A percentile compares a stretch with the other conserved stretches of the same genome.
These are phyloP conservation scores for Styphnolobium japonicum DNA, from an alignment of 306 rosid species.

Conservation along the genomic window DNA sequence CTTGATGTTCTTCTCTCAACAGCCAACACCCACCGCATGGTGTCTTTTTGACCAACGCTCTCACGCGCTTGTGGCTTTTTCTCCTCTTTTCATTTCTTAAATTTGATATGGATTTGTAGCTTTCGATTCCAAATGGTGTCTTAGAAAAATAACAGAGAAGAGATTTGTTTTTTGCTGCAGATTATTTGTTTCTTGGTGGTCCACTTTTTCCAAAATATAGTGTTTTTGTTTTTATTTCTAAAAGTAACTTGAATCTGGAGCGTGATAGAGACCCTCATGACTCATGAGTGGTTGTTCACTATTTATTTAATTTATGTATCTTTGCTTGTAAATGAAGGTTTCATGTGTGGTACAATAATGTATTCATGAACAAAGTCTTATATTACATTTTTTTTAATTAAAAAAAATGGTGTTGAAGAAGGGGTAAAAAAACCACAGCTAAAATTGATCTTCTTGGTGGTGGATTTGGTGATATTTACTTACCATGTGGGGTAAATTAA, in stretches of 20 bases:
- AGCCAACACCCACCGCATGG: not conserved
- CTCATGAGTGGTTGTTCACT: not conserved
- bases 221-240: not conserved
- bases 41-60: not conserved
- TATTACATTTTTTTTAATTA: not conserved
- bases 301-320: not conserved
- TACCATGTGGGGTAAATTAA: not conserved
- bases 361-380: not conserved
- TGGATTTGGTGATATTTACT: not conserved
- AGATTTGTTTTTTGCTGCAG: not conserved
- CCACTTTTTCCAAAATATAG: not conserved
- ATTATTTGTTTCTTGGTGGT: not conserved
- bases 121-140: not conserved
- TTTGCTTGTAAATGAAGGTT: not conserved
- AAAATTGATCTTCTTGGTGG: not conserved
- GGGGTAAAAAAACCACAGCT: not conserved
- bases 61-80: not conserved
- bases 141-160: no score
- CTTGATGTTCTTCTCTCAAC: not conserved
- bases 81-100: not conserved
- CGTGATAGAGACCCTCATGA: not conserved
- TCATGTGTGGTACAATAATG: not conserved
- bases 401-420: not conserved
- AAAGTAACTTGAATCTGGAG: conserved; percentile 4
- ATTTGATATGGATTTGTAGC: not conserved